Evolutionary conservation across 768 basidiomycete species (phyloP).

Genomic region (Fomitopsis pulvina): DNA sequence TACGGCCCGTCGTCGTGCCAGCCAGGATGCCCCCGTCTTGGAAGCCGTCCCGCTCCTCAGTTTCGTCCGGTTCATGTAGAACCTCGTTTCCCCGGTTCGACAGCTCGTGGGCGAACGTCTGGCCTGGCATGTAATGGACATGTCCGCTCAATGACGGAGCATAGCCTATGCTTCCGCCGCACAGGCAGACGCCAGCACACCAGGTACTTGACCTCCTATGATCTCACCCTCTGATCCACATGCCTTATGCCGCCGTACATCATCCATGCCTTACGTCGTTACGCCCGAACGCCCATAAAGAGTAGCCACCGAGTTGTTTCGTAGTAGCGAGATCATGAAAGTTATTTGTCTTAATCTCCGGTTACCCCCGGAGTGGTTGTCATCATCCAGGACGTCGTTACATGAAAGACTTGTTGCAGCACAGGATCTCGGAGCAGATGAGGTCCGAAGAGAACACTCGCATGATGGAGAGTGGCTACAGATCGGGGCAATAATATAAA

Average conservation of each 20-base stretch:
- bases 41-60: neutral
- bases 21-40: slow-evolving; percentile 4
- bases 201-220: neutral
- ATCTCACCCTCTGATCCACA: neutral
- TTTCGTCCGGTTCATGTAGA: neutral
- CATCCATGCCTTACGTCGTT: neutral
- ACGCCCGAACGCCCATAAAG: neutral
- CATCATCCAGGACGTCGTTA: too few species aligned
- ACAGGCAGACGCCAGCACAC: neutral
- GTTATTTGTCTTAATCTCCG: neutral
- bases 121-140: neutral
- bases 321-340: neutral
- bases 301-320: neutral
- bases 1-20: slow-evolving; percentile 10
- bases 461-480: neutral
- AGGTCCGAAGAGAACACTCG: neutral
- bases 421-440: too few species aligned
- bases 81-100: neutral
- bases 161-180: neutral
- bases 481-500: neutral
- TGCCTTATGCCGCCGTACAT: neutral
- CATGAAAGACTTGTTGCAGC: too few species aligned
- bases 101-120: neutral
- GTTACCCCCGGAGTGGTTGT: too few species aligned
- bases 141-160: neutral